Base-by-base conservation (phyloP, 2,329 filamentous ascomycete genomes). In the Clonostachys byssicola region DNA sequence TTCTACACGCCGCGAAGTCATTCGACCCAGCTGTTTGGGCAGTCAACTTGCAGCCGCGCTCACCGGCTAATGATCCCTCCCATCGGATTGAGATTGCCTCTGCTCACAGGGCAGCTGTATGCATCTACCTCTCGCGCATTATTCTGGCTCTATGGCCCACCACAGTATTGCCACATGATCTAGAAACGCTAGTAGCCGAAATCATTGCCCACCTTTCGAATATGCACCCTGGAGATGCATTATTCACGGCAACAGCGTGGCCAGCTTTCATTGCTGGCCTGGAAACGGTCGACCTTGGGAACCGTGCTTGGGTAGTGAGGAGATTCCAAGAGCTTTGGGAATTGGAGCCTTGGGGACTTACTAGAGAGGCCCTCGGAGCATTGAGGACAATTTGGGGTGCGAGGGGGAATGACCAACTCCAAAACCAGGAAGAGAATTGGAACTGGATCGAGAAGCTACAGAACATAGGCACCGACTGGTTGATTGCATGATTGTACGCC, bases 181-280 rank as follows among this genome's bases (percentile, higher is more conserved):
- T 68, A 17, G 58, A 69, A 41, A 55, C 73, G 9, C 67, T 82
- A 2, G 72, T 75, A 5, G 56, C 66, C 23, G 75, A 78, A 34
- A 75, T 79, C 36, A 62, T 81, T 2, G 54, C 61, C n/a, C 72
- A 80, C 49, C 65, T 82, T 20, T 72, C 71, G 6, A 62, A 67
- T 46, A 70, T 83, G 35, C 66, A 65, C 33, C 67, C 71, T 17
- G 59, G 65, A 4, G 75, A 79, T 54, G 69, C 72, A 6, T 68
- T 80, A 40, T 82, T 80, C 65, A 82, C 81, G 56, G 79, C 74
- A 7, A 80, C 77, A 3, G 74, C 74, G n/a, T 83, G 78, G 78
- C 77, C 79, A 2, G 67, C 77, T 1, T 81, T 82, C 52, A 71
- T 83, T 34, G 75, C 75, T 3, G 79, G 79, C 2, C 77, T 77